Conservation (phyloP, 2,329 filamentous ascomycete genomes). For the Stromatinia cepivora region DNA sequence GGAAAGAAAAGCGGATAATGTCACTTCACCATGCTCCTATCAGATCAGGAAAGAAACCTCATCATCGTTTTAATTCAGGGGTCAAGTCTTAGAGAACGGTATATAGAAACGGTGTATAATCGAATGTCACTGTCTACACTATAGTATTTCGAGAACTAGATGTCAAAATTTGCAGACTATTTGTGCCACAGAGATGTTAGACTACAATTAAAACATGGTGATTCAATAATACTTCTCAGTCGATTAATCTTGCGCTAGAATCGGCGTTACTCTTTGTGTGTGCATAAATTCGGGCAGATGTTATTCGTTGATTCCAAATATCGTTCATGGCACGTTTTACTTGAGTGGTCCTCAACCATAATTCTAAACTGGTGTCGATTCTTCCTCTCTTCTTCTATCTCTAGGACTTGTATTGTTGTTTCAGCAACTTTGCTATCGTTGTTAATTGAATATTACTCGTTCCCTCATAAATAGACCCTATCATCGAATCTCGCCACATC, state of each 20-base stretch:
- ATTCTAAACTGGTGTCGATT: slow-evolving; percentile 19
- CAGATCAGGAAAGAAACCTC: background rate
- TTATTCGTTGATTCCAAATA: background rate
- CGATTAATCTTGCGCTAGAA: background rate
- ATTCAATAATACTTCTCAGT: background rate
- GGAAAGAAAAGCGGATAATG: background rate
- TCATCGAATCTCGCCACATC: slow-evolving; percentile 97
- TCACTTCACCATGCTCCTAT: background rate
- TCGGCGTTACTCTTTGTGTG: background rate
- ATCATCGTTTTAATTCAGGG: slow-evolving; percentile 4
- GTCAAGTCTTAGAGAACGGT: background rate
- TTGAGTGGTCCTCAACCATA: slow-evolving; percentile 18
- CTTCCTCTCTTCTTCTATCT: background rate
- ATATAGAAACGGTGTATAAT: background rate
- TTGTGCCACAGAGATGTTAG: background rate
- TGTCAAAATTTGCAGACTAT: background rate
- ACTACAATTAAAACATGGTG: background rate
- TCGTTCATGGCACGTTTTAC: background rate
- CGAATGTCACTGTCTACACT: background rate
- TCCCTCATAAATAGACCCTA: slow-evolving; percentile 95
- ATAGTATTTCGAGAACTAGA: background rate
- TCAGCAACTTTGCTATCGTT: slow-evolving; percentile 69
- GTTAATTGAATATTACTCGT: slow-evolving; percentile 75
- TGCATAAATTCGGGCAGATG: slow-evolving; percentile 11
- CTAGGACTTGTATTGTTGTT: slow-evolving; percentile 64